Conservation (phyloP, 2,329 filamentous ascomycete species). For the Stachybotrys elegans region DNA sequence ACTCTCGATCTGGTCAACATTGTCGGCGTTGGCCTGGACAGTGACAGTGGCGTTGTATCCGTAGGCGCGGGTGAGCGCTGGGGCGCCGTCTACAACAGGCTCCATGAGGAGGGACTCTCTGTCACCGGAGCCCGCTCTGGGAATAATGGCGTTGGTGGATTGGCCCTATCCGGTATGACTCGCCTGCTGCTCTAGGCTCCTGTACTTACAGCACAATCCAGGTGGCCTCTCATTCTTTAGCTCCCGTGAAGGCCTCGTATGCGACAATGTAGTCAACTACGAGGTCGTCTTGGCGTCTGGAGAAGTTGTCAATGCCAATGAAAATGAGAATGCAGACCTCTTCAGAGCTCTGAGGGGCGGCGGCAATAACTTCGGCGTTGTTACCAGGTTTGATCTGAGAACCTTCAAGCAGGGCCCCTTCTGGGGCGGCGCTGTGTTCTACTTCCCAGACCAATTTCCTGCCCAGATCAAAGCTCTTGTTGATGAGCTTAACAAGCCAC, state of each 20-base stretch:
- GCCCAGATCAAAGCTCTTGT: constrained; percentile 15
- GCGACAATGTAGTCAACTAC: not conserved
- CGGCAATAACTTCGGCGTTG: not conserved
- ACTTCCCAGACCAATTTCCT: constrained; percentile 13
- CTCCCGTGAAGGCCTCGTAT: not conserved
- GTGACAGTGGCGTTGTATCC: not conserved
- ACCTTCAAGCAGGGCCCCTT: constrained; percentile 5
- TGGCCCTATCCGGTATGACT: constrained; percentile 1
- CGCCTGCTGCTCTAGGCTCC: not conserved
- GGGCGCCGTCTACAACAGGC: not conserved
- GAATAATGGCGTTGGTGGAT: not conserved
- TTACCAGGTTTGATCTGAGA: not conserved
- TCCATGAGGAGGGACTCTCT: not conserved
- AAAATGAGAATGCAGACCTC: not conserved
- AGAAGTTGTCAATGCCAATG: not conserved
- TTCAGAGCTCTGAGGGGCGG: not conserved
- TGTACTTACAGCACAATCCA: not conserved
- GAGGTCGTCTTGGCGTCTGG: constrained; percentile 1
- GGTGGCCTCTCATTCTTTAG: not conserved
- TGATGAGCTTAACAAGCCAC: constrained; percentile 10
- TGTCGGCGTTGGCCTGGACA: not conserved
- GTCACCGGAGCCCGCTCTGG: not conserved
- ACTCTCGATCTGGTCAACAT: not conserved
- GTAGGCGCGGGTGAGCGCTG: not conserved
- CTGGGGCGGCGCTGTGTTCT: constrained; percentile 16